Evolutionary conservation across 1,284 basidiomycete species (phyloP).

Genomic region (Trametes versicolor): DNA sequence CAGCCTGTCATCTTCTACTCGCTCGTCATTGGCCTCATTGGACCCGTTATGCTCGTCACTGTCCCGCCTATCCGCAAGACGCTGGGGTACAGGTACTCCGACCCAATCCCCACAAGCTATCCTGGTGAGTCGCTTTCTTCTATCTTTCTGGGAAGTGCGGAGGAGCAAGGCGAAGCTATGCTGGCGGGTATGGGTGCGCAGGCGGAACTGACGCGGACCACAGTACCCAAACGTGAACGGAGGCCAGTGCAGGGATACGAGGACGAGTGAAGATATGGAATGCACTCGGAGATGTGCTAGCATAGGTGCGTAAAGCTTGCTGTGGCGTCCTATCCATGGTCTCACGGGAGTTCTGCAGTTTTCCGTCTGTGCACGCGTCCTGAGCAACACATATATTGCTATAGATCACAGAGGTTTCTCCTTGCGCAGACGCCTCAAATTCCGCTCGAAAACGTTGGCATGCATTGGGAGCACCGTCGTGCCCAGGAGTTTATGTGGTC

Average conservation of each 20-base stretch:
- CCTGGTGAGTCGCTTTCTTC: conserved; percentile 70
- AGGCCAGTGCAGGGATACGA: conserved; percentile 61
- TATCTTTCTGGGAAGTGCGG: background rate
- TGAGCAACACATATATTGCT: background rate
- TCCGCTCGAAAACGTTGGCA: too few relatives aligned
- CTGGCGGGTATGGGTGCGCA: too few relatives aligned
- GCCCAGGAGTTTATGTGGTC: too few relatives aligned
- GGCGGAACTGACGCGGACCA: conserved; percentile 10
- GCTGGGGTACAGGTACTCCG: conserved; percentile 79
- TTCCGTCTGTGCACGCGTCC: background rate
- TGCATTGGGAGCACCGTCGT: too few relatives aligned
- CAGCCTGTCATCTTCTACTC: conserved; percentile 94
- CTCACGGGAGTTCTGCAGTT: background rate
- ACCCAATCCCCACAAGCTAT: conserved; percentile 85
- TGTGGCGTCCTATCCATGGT: background rate
- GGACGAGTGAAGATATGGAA: conserved; percentile 45
- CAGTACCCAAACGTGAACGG: conserved; percentile 61
- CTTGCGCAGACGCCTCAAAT: background rate
- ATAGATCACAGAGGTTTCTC: background rate
- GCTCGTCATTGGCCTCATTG: conserved; percentile 77
- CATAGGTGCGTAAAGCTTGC: conserved; percentile 23
- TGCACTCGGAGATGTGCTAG: background rate
- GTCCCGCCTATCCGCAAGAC: conserved; percentile 84
- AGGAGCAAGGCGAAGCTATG: too few relatives aligned
- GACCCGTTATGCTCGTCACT: conserved; percentile 79